These are phyloP conservation scores for Neurospora sp. DNA, from an alignment of 495 filamentous ascomycete species.

Conservation along the genomic window DNA sequence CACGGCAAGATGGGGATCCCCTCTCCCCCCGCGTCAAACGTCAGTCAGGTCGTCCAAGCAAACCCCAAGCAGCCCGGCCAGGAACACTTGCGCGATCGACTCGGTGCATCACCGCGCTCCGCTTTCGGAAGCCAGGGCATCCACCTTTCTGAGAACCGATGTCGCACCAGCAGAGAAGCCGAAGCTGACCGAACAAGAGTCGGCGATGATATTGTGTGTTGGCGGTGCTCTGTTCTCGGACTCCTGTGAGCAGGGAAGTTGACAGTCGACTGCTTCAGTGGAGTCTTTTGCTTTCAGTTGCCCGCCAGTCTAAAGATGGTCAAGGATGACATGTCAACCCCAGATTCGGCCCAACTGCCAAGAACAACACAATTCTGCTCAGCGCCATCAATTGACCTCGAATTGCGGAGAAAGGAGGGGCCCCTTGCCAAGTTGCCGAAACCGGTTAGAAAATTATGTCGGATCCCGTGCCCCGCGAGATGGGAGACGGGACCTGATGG, in stretches of 20 bases:
- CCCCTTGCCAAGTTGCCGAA: background rate
- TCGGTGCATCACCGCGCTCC: background rate
- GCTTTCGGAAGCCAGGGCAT: background rate
- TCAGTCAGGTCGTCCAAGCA: background rate
- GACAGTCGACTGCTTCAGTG: background rate
- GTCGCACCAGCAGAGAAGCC: background rate
- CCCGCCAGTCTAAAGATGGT: background rate
- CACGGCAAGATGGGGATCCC: background rate
- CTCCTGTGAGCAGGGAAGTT: no score
- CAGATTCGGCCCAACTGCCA: background rate
- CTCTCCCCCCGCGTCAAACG: background rate
- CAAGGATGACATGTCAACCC: background rate
- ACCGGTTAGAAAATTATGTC: background rate
- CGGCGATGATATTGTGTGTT: background rate
- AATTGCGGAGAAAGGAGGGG: background rate
- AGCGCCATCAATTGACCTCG: background rate
- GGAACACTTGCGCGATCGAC: background rate
- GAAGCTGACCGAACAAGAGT: background rate
- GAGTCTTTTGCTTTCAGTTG: background rate
- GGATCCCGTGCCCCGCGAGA: no score
- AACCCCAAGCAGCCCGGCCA: background rate
- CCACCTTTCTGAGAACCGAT: background rate
- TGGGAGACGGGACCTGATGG: background rate
- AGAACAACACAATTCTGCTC: background rate
- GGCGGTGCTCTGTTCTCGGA: no score